phyloP scores from a whole-genome alignment of 495 filamentous ascomycete genomes.

The Penicillium argentinense region DNA sequence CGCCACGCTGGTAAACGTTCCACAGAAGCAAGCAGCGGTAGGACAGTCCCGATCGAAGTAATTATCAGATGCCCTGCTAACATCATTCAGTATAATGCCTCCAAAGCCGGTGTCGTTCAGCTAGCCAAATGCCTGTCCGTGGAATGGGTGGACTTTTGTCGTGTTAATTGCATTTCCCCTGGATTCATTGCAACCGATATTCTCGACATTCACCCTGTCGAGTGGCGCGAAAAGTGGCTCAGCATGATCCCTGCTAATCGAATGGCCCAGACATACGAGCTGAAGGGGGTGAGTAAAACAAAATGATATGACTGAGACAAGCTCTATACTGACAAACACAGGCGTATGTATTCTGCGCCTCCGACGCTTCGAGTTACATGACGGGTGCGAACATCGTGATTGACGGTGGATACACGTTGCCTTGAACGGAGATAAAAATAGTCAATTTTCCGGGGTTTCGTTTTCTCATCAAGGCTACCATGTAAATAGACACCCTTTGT shows the following conservation, averaged over 20 bases:
- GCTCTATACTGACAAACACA: slow-evolving; percentile 5
- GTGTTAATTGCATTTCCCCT: slow-evolving; percentile 47
- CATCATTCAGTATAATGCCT: slow-evolving; percentile 34
- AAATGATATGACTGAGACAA: background rate
- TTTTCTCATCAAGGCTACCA: too few species aligned
- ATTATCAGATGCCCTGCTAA: too few species aligned
- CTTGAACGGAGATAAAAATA: background rate
- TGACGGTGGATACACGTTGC: slow-evolving; percentile 35
- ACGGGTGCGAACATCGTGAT: slow-evolving; percentile 35
- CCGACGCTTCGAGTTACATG: slow-evolving; percentile 38
- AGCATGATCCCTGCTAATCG: slow-evolving; percentile 31
- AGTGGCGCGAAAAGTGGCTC: slow-evolving; percentile 26
- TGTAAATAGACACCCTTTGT: too few species aligned
- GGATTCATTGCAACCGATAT: slow-evolving; percentile 46
- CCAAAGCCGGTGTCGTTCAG: slow-evolving; percentile 39
- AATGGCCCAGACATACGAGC: slow-evolving; percentile 29
- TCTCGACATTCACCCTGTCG: slow-evolving; percentile 20
- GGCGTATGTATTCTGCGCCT: slow-evolving; percentile 35
- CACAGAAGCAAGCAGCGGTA: slow-evolving; percentile 43
- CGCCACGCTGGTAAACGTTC: slow-evolving; percentile 45
- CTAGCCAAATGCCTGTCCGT: slow-evolving; percentile 37
- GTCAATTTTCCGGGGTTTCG: background rate
- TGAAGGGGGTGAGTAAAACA: slow-evolving; percentile 30
- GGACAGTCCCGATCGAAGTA: background rate
- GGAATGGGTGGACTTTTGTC: slow-evolving; percentile 40